Conservation (phyloP, 2,329 filamentous ascomycete genomes). For the Dactylellina cionopaga region DNA sequence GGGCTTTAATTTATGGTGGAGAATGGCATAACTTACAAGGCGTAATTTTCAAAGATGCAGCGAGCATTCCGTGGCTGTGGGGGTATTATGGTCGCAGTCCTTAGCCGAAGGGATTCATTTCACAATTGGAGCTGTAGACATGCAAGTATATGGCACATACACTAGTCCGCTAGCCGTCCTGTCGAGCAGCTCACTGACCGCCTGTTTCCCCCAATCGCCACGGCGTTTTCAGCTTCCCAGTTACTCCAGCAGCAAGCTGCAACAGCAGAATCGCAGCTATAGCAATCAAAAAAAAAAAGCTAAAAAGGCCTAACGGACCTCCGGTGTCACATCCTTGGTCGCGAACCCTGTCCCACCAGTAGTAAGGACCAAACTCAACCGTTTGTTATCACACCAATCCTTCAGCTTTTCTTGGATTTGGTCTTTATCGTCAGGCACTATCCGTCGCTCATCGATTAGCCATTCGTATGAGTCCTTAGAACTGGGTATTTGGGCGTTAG, state of each 20-base stretch:
- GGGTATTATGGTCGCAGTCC: conserved; percentile 21
- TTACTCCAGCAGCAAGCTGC: background rate
- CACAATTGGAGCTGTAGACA: background rate
- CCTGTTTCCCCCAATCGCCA: conserved; percentile 67
- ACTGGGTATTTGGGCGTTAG: conserved; percentile 61
- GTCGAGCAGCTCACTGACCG: conserved; percentile 80
- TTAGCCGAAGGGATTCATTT: conserved; percentile 53
- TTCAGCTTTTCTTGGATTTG: conserved; percentile 79
- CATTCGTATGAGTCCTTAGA: conserved; percentile 65
- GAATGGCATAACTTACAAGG: conserved; percentile 78
- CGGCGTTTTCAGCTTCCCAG: conserved; percentile 11
- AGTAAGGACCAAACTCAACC: conserved; percentile 81
- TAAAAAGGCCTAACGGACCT: conserved; percentile 68
- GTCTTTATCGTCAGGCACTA: conserved; percentile 79
- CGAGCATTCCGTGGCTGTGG: conserved; percentile 84
- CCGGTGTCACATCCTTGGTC: conserved; percentile 83
- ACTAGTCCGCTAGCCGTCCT: conserved; percentile 88
- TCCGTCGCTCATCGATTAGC: conserved; percentile 74
- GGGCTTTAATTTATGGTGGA: no score
- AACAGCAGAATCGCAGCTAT: conserved; percentile 5
- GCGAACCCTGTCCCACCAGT: conserved; percentile 96
- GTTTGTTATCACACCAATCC: conserved; percentile 75
- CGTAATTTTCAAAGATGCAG: conserved; percentile 83
- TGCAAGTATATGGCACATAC: conserved; percentile 61
- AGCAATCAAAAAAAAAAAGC: background rate